Base-by-base conservation (phyloP, 305 asterid species). In the Euphrasia arctica region DNA sequence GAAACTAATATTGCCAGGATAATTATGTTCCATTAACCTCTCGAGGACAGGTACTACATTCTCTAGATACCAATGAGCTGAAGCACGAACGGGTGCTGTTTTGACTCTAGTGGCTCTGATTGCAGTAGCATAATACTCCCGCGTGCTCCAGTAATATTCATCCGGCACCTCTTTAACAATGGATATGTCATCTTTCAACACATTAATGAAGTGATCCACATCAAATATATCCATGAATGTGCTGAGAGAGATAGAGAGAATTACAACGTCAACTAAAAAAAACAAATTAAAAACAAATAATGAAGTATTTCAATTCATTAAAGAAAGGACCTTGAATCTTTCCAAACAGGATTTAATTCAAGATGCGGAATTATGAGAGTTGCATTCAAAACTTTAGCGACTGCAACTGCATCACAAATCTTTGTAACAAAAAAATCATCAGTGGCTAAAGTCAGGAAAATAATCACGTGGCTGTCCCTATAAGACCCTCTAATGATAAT, bases 361-460 rank as follows among this genome's bases (percentile, higher is more conserved):
- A 94, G 85, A 77, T 90, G 72, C 39, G 98, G 99, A 68, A 94
- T 86, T 71, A 88, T 73, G 67, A 94, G 98, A 50, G 97, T 94
- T 29, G 99, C 98, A 75, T 94, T 94, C 73, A 94, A 82, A 60
- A 90, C 85, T 70, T 88, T 94, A 10, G 99, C 99, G 72, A 94
- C 87, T 39, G 96, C 99, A 69, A 88, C 99, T 66, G 97, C 99
- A 82, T 94, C 99, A 72, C 99, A 94, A 29, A 94, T 85, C 99
- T 93, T 77, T 69, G 55, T 5, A 59, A 58, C 62, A 71, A 59
- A 22, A 62, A 63, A 69, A 31, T 29, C 63, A 65, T 80, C 45
- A 84, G 70, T 34, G 47, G 67, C 45, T 27, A 57, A 48, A 50
- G 48, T 13, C 28, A 45, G 65, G 62, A 14, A 62, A 60, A 28